Percentiles rank a stretch among this genome's conserved stretches.
Evolutionary conservation across 129 eudicot genomes (phyloP).

Genomic region (Glebionis coronaria): DNA sequence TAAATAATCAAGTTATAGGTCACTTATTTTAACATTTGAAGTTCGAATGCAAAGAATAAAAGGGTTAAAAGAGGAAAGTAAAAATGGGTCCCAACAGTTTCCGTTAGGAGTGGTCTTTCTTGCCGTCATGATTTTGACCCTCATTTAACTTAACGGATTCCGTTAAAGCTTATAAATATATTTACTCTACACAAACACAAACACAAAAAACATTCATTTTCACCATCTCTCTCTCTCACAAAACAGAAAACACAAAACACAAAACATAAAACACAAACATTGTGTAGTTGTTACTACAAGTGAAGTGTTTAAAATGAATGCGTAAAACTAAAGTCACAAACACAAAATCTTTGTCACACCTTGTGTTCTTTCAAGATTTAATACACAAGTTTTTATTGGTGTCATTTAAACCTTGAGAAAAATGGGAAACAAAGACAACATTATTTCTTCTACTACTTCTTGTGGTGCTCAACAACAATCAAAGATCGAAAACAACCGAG

Average conservation of each 20-base stretch:
- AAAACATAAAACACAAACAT: conserved; percentile 7
- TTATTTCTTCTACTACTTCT: conserved; percentile 16
- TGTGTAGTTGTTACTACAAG: conserved; percentile 11
- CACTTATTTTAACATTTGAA: conserved; percentile 26
- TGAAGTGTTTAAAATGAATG: conserved; percentile 29
- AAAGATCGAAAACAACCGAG: conserved; percentile 40
- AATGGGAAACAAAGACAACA: conserved; percentile 66
- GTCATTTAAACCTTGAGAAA: neutral
- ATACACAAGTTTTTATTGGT: neutral
- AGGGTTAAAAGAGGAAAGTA: conserved; percentile 32
- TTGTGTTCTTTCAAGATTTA: conserved; percentile 25
- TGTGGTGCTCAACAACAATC: conserved; percentile 12
- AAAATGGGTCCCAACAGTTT: conserved; percentile 40
- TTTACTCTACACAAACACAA: conserved; percentile 12
- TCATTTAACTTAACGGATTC: conserved; percentile 49
- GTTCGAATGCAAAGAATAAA: conserved; percentile 25
- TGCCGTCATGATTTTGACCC: conserved; percentile 52
- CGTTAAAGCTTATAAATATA: conserved; percentile 54
- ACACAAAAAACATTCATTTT: conserved; percentile 5
- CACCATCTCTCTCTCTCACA: too few relatives aligned
- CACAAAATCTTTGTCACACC: conserved; percentile 44
- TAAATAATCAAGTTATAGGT: neutral
- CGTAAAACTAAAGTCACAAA: conserved; percentile 48
- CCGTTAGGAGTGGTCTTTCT: conserved; percentile 54
- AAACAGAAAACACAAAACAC: too few relatives aligned